Evolutionary conservation across 2,329 filamentous ascomycete genomes (phyloP), one percentile per base, ranked within the genome.

Genomic region (Seiridium cupressi): DNA sequence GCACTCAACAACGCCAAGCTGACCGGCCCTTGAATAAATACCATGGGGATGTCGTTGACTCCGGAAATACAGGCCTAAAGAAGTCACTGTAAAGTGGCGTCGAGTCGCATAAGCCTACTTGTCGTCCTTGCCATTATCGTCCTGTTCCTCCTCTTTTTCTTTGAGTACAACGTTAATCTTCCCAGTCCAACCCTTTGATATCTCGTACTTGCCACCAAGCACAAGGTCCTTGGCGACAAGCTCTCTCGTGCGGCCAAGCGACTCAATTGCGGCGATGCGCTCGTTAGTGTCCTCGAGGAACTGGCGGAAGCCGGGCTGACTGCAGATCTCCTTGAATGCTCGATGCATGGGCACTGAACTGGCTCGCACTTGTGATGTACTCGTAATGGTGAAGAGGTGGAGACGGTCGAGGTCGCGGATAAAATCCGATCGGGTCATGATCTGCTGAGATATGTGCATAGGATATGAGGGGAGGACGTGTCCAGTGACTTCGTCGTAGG

Each of bases 371-470:
- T 90, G 89, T 13, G 93, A 92, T 46, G 85, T 84, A 60, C 89
- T 92, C 62, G 96, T 94, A 69, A 99, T 98, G 63, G 91, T 95
- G 77, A 98, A 97, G 61, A 99, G 86, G 72, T 98, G 98, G 62
- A 95, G 85, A 64, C 95, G 91, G 76, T 99, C 95, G 71, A 98
- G 93, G 62, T 88, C 84, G 66, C 95, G 88, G 69, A 98, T 93
- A 73, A 98, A 99, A 75, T 99, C 95, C 61, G 92, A 89, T 57
- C 95, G 85, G 11, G 95, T 98, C 94, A 97, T 97, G 72, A 97
- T 89, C 75, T 97, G 84, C 63, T 94, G 89, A 0, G 93, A 92
- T 66, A 89, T 84, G 72, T 96, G 92, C 59, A 97, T 86, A 0
- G 91, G 87, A 63, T 92, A 89, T 46, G 91, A 85, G 0, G 95